Conservation (phyloP, 768 basidiomycete species). For the Jaapia argillacea region DNA sequence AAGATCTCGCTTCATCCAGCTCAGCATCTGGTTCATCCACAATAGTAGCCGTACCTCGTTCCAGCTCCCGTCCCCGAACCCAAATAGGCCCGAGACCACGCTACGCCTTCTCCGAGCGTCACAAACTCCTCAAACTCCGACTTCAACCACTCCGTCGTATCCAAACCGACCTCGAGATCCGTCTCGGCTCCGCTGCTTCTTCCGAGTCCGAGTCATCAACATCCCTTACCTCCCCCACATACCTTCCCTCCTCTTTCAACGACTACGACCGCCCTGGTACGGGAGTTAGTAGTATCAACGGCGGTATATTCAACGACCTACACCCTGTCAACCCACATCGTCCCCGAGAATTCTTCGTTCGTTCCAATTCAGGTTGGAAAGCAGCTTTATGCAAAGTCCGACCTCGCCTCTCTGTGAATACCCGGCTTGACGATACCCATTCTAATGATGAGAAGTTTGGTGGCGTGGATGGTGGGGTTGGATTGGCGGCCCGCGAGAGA, state of each 20-base stretch:
- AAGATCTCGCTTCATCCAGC: background rate
- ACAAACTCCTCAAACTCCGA: constrained; percentile 46
- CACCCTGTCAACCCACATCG: background rate
- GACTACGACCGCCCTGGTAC: constrained; percentile 7
- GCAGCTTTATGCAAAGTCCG: constrained; percentile 12
- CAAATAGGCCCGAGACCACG: too few relatives aligned
- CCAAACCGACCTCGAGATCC: constrained; percentile 47
- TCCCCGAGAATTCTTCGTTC: constrained; percentile 20
- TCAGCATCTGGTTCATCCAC: background rate
- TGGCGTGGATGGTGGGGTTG: constrained; percentile 6
- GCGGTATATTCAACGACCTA: background rate
- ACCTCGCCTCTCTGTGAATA: constrained; percentile 5
- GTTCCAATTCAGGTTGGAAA: constrained; percentile 20
- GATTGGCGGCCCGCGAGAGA: constrained; percentile 5
- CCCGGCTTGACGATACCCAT: constrained; percentile 5
- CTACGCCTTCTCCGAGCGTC: constrained; percentile 47
- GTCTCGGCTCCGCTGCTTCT: constrained; percentile 46
- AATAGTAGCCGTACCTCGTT: background rate
- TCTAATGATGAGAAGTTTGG: background rate
- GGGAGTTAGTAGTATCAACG: constrained; percentile 1
- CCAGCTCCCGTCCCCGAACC: background rate
- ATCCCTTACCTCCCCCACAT: constrained; percentile 3
- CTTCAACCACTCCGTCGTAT: constrained; percentile 48
- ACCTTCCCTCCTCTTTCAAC: too few relatives aligned
- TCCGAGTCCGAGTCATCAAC: constrained; percentile 26